phyloP scores from a whole-genome alignment of 306 rosid species.

The Lathyrus oleraceus region DNA sequence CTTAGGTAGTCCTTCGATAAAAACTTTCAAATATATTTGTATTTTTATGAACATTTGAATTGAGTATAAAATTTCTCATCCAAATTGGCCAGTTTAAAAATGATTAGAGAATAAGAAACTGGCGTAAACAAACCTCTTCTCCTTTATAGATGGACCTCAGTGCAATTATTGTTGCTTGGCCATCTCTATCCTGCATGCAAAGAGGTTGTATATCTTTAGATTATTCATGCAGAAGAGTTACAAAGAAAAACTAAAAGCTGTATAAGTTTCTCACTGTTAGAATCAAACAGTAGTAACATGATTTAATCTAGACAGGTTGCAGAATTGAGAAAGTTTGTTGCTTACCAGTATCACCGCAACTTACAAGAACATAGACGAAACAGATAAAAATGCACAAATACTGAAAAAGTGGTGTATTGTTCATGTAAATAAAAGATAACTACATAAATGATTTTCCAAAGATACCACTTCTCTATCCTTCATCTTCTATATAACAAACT shows the following conservation, averaged over 20 bases:
- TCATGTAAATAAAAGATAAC: too few species aligned
- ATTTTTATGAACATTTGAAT: neutral
- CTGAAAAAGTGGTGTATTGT: too few species aligned
- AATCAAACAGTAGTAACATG: too few species aligned
- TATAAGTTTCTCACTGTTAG: too few species aligned
- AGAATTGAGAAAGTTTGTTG: too few species aligned
- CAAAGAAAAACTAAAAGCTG: neutral
- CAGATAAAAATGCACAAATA: too few species aligned
- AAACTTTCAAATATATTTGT: neutral
- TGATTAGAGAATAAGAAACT: neutral
- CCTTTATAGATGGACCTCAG: slow-evolving; percentile 62
- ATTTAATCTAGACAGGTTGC: too few species aligned
- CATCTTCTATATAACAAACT: too few species aligned
- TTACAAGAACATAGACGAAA: too few species aligned
- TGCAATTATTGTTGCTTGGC: slow-evolving; percentile 86
- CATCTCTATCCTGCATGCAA: slow-evolving; percentile 79
- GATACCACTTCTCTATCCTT: too few species aligned
- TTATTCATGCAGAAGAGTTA: slow-evolving; percentile 6
- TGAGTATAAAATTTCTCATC: neutral
- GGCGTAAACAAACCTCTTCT: slow-evolving; percentile 67
- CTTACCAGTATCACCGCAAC: too few species aligned
- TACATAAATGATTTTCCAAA: too few species aligned
- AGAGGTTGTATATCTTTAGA: slow-evolving; percentile 19
- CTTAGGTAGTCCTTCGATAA: neutral
- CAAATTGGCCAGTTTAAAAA: neutral